Conservation (phyloP, 805 yeast species). For the Nakazawaea sp. region DNA sequence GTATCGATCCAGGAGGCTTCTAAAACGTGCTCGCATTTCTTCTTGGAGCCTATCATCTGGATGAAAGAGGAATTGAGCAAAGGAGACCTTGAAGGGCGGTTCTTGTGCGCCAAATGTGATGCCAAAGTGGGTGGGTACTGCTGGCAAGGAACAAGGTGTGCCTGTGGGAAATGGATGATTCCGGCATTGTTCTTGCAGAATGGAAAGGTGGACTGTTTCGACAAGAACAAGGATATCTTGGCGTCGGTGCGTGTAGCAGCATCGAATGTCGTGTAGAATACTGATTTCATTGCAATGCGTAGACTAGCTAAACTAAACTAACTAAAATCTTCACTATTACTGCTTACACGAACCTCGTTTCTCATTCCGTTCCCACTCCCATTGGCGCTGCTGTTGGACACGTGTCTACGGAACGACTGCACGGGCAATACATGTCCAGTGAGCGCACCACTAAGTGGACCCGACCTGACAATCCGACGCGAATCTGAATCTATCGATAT, state of each 20-base stretch:
- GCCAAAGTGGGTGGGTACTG: constrained; percentile 86
- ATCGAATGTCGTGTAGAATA: constrained; percentile 2
- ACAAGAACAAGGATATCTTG: constrained; percentile 11
- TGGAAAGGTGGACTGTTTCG: constrained; percentile 71
- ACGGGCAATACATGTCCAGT: neutral
- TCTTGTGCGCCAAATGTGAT: constrained; percentile 77
- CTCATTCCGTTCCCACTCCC: constrained; percentile 1
- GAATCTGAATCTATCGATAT: constrained; percentile 17
- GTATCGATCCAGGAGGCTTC: constrained; percentile 53
- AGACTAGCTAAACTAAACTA: too few relatives aligned
- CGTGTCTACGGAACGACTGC: constrained; percentile 1
- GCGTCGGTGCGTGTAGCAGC: constrained; percentile 11
- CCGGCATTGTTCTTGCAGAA: constrained; percentile 83
- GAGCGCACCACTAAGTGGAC: neutral
- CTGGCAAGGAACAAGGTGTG: constrained; percentile 93
- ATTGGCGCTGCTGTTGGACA: constrained; percentile 1
- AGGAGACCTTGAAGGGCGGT: constrained; percentile 81
- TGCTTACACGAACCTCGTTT: constrained; percentile 6
- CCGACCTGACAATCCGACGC: neutral
- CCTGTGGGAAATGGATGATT: constrained; percentile 93
- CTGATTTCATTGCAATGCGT: neutral
- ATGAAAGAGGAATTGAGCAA: constrained; percentile 74
- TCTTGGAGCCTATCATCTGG: constrained; percentile 87
- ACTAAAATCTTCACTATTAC: constrained; percentile 3
- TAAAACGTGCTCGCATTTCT: constrained; percentile 70